Evolutionary conservation across 768 basidiomycete species (phyloP).

Genomic region (Pseudohyphozyma bogoriensis): DNA sequence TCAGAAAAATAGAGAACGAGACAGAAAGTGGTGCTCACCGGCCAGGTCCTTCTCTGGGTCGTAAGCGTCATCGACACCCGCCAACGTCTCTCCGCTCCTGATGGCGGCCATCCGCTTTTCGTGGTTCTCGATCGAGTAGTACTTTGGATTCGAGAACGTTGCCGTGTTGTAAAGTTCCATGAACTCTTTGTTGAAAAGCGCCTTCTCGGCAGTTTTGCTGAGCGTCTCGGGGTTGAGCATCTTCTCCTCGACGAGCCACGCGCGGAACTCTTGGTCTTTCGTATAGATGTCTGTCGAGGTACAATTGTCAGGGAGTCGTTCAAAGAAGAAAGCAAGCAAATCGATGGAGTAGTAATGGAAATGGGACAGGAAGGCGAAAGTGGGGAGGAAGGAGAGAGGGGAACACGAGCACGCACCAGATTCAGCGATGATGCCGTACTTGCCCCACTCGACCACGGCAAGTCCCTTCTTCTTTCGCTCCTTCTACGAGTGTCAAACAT

Average conservation of each 20-base stretch:
- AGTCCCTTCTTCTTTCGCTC: constrained; percentile 17
- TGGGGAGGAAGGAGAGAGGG: too few species aligned
- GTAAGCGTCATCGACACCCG: not conserved
- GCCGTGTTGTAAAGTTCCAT: constrained; percentile 24
- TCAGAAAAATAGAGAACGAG: not conserved
- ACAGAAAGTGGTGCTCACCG: too few species aligned
- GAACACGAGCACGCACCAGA: constrained; percentile 14
- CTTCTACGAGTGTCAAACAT: constrained; percentile 11
- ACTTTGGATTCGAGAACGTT: constrained; percentile 25
- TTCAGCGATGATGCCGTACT: constrained; percentile 22
- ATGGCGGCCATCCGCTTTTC: constrained; percentile 20
- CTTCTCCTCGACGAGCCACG: constrained; percentile 9
- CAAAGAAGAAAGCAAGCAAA: not conserved
- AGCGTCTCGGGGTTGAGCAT: constrained; percentile 20
- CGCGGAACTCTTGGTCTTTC: constrained; percentile 26
- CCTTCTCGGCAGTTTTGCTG: constrained; percentile 22
- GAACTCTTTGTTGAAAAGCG: not conserved
- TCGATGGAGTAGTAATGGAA: too few species aligned
- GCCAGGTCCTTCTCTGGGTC: not conserved
- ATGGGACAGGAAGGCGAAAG: not conserved
- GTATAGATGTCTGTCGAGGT: constrained; percentile 21
- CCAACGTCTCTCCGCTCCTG: constrained; percentile 25
- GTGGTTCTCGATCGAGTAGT: constrained; percentile 18
- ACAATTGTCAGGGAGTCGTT: not conserved
- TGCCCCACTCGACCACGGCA: constrained; percentile 18